phyloP scores from a whole-genome alignment of 441 rosid species.

The Breynia disticha region DNA sequence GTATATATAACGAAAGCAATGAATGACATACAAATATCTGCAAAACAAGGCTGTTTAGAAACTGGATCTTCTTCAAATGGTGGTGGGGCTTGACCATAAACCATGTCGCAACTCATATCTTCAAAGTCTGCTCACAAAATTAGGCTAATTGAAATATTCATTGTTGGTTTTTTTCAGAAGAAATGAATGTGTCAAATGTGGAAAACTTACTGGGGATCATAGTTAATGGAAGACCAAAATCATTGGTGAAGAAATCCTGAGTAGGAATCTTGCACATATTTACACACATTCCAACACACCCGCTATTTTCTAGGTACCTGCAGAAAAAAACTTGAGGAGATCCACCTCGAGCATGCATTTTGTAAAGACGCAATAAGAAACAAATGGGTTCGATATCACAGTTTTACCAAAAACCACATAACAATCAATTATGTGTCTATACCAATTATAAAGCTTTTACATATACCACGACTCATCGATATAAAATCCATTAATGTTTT shows the following conservation, averaged over 20 bases:
- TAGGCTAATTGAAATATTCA: background rate
- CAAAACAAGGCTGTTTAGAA: slow-evolving; percentile 50
- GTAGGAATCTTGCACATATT: slow-evolving; percentile 96
- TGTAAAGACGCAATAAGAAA: no score
- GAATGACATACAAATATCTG: slow-evolving; percentile 42
- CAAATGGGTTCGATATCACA: no score
- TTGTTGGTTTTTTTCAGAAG: background rate
- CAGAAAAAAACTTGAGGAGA: slow-evolving; percentile 9
- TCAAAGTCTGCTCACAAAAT: slow-evolving; percentile 52
- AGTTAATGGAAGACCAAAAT: slow-evolving; percentile 89
- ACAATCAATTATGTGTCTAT: no score
- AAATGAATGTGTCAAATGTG: background rate
- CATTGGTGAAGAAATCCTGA: slow-evolving; percentile 95
- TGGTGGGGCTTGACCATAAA: slow-evolving; percentile 84
- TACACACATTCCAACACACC: slow-evolving; percentile 93
- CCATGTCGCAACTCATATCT: slow-evolving; percentile 96
- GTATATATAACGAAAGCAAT: background rate
- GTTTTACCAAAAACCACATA: no score
- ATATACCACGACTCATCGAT: no score
- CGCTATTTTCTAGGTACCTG: slow-evolving; percentile 95
- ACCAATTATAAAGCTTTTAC: no score
- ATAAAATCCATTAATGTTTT: no score
- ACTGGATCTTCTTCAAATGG: slow-evolving; percentile 66
- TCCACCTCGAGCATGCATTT: no score
- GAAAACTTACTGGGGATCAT: slow-evolving; percentile 68